Evolutionary conservation across 495 filamentous ascomycete genomes (phyloP).

Genomic region (Penicillium coprophilum): DNA sequence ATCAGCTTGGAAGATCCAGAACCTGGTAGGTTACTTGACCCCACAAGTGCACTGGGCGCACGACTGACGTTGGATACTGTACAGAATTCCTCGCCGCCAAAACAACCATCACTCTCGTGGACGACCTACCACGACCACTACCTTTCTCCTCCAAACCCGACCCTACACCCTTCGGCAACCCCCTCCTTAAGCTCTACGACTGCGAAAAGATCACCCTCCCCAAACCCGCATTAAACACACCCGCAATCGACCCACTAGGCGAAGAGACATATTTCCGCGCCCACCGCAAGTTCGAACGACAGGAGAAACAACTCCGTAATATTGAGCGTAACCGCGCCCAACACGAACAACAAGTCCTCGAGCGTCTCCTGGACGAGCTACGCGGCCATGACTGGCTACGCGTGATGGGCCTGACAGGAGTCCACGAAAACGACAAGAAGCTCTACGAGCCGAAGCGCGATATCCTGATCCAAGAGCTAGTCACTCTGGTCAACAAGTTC

Average conservation of each 20-base stretch:
- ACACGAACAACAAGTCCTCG: slow-evolving; percentile 86
- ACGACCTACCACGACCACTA: slow-evolving; percentile 43
- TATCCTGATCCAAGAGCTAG: slow-evolving; percentile 78
- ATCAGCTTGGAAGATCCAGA: slow-evolving; percentile 78
- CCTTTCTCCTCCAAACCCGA: slow-evolving; percentile 19
- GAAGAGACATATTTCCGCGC: slow-evolving; percentile 66
- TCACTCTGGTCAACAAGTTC: slow-evolving; percentile 82
- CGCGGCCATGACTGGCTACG: slow-evolving; percentile 91
- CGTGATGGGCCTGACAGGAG: slow-evolving; percentile 85
- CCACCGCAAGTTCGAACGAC: slow-evolving; percentile 77
- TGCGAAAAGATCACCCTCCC: slow-evolving; percentile 37
- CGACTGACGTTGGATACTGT: slow-evolving; percentile 6
- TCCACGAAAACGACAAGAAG: slow-evolving; percentile 79
- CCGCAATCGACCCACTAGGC: slow-evolving; percentile 59
- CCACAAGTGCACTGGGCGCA: background rate
- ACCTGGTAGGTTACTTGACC: slow-evolving; percentile 56
- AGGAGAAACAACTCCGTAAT: slow-evolving; percentile 90
- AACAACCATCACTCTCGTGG: slow-evolving; percentile 46
- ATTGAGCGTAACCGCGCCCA: slow-evolving; percentile 88
- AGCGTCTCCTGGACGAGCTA: slow-evolving; percentile 81
- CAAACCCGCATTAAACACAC: slow-evolving; percentile 5
- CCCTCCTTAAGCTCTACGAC: slow-evolving; percentile 39
- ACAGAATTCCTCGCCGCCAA: slow-evolving; percentile 46
- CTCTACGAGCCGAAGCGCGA: slow-evolving; percentile 81
- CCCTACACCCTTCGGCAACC: slow-evolving; percentile 39